These are phyloP conservation scores for Kwoniella botswanensis DNA, from an alignment of 768 basidiomycete genomes.

Conservation along the genomic window DNA sequence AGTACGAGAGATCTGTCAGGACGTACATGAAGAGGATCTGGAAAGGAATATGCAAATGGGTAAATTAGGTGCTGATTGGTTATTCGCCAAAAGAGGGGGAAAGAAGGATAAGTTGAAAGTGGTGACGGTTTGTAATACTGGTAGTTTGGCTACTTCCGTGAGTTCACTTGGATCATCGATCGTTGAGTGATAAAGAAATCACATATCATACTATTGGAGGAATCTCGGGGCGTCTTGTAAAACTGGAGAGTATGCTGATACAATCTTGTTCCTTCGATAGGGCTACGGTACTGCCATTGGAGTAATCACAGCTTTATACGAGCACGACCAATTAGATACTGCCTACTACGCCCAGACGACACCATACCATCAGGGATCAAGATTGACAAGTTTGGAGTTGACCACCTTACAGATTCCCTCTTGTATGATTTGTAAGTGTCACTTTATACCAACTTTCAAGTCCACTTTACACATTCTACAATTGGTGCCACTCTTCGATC, in stretches of 20 bases:
- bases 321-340: conserved; percentile 73
- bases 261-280: conserved; percentile 58
- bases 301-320: conserved; percentile 86
- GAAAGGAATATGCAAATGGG: conserved; percentile 85
- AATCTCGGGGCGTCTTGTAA: not conserved
- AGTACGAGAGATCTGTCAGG: conserved; percentile 72
- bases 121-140: conserved; percentile 96
- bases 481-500: no score
- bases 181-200: no score
- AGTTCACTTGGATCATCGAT: no score
- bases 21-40: conserved; percentile 84
- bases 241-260: no score
- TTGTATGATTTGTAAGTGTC: conserved; percentile 76
- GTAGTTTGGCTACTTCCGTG: conserved; percentile 90
- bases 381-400: conserved; percentile 87
- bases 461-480: not conserved
- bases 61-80: conserved; percentile 83
- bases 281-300: conserved; percentile 96
- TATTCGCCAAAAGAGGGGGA: conserved; percentile 60
- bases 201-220: not conserved
- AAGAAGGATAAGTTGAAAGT: conserved; percentile 70
- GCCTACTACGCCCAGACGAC: conserved; percentile 94
- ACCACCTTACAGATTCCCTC: conserved; percentile 81
- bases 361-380: conserved; percentile 66
- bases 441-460: not conserved